Percentiles rank a stretch among this genome's conserved stretches.
These are phyloP conservation scores for Fomitiporia mediterranea DNA, from an alignment of 1,284 basidiomycete species.

Conservation along the genomic window DNA sequence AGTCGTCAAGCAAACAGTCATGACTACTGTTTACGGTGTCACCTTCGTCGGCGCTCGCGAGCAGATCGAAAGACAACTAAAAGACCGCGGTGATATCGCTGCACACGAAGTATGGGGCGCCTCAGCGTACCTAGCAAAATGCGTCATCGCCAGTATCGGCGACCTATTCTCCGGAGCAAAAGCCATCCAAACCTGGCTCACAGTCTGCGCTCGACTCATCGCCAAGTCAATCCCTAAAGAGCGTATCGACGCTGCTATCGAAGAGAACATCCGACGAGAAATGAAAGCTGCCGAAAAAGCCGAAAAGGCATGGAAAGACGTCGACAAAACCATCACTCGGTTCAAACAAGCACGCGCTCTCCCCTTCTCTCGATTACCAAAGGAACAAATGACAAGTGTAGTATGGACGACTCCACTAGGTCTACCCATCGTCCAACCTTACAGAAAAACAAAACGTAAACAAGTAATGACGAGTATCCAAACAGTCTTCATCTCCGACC, in stretches of 20 bases:
- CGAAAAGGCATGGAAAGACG: no score
- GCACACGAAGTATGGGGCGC: conserved; percentile 70
- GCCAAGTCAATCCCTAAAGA: conserved; percentile 82
- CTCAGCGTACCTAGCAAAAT: conserved; percentile 81
- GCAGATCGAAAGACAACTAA: conserved; percentile 90
- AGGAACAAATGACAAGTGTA: conserved; percentile 94
- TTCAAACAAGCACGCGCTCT: background rate
- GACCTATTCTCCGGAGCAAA: conserved; percentile 92
- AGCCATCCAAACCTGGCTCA: conserved; percentile 91
- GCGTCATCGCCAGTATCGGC: conserved; percentile 80
- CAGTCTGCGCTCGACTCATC: conserved; percentile 78
- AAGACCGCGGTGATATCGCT: conserved; percentile 71
- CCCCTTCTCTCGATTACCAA: conserved; percentile 46
- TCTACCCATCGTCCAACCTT: conserved; percentile 94
- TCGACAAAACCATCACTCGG: background rate
- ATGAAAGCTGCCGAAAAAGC: conserved; percentile 20
- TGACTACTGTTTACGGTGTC: conserved; percentile 99
- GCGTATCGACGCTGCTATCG: conserved; percentile 54
- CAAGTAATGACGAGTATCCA: conserved; percentile 86
- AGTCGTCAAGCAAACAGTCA: conserved; percentile 98
- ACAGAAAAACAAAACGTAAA: conserved; percentile 80
- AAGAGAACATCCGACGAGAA: conserved; percentile 24
- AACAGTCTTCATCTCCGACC: conserved; percentile 92
- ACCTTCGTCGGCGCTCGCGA: conserved; percentile 94
- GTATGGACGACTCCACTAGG: conserved; percentile 97